These are phyloP conservation scores for Kalmusia sp. DNA, from an alignment of 2,329 filamentous ascomycete genomes.

Conservation along the genomic window DNA sequence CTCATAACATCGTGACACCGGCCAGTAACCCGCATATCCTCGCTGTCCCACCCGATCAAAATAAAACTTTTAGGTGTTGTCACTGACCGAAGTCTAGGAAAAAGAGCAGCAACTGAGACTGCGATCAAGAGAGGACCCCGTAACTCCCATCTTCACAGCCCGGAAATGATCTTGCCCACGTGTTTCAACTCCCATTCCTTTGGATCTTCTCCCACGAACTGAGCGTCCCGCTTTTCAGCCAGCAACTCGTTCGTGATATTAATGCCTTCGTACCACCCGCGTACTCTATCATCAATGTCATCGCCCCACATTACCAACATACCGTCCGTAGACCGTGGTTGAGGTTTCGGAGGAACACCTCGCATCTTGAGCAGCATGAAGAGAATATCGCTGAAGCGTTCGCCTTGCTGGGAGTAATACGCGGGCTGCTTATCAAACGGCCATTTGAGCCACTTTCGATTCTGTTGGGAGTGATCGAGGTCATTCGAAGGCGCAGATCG, in stretches of 20 bases:
- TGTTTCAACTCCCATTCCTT: conserved; percentile 48
- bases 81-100: no score
- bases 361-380: conserved; percentile 67
- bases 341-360: conserved; percentile 51
- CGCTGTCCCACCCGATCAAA: no score
- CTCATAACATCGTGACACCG: conserved; percentile 5
- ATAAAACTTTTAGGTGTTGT: no score
- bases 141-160: conserved; percentile 3
- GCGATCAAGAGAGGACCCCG: no score
- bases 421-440: conserved; percentile 61
- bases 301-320: conserved; percentile 44
- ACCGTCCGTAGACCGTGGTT: conserved; percentile 38
- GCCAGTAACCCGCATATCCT: no score
- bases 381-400: conserved; percentile 64
- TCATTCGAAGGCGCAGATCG: conserved; percentile 22
- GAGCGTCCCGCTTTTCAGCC: conserved; percentile 35
- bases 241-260: conserved; percentile 34
- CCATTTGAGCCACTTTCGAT: conserved; percentile 59
- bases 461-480: conserved; percentile 14
- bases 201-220: conserved; percentile 38
- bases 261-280: conserved; percentile 47
- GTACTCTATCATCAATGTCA: conserved; percentile 37
- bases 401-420: conserved; percentile 62
- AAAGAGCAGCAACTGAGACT: no score
- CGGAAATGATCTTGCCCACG: conserved; percentile 43